Conservation (phyloP, 768 basidiomycete genomes). For the Porphyrellus cyaneotinctus region DNA sequence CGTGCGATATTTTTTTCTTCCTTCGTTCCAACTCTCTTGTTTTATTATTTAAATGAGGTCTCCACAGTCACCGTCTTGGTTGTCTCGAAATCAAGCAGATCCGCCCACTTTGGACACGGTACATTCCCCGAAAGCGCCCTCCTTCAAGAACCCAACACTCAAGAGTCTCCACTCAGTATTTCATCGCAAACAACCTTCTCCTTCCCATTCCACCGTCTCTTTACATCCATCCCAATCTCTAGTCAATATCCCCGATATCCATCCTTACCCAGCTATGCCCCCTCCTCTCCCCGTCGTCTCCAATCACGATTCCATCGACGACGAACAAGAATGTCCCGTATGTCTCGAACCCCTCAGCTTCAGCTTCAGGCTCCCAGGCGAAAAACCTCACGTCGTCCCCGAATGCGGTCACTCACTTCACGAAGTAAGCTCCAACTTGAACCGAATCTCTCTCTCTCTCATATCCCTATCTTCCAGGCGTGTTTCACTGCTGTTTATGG, state of each 20-base stretch:
- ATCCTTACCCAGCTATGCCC: slow-evolving; percentile 59
- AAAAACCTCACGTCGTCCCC: slow-evolving; percentile 96
- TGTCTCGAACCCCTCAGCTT: slow-evolving; percentile 94
- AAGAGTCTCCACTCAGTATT: slow-evolving; percentile 52
- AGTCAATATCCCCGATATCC: slow-evolving; percentile 40
- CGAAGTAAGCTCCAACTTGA: slow-evolving; percentile 49
- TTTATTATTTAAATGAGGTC: slow-evolving; percentile 23
- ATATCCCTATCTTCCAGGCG: slow-evolving; percentile 48
- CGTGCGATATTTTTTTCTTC: no score
- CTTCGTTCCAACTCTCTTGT: no score
- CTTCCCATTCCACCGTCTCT: slow-evolving; percentile 47
- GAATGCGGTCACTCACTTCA: slow-evolving; percentile 98
- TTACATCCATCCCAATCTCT: slow-evolving; percentile 43
- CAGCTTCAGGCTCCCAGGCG: slow-evolving; percentile 88
- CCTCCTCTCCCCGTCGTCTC: slow-evolving; percentile 74
- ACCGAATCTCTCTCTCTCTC: background rate
- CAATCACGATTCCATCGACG: slow-evolving; percentile 55
- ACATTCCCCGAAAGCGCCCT: slow-evolving; percentile 19
- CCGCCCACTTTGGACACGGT: slow-evolving; percentile 35
- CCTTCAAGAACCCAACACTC: slow-evolving; percentile 35
- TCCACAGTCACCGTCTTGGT: slow-evolving; percentile 33
- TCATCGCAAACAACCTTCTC: slow-evolving; percentile 39
- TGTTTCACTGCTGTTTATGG: slow-evolving; percentile 98
- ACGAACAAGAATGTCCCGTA: slow-evolving; percentile 92
- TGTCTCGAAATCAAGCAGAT: slow-evolving; percentile 35